Conservation (phyloP, 257 asterid species). For the Plectranthus barbatus region DNA sequence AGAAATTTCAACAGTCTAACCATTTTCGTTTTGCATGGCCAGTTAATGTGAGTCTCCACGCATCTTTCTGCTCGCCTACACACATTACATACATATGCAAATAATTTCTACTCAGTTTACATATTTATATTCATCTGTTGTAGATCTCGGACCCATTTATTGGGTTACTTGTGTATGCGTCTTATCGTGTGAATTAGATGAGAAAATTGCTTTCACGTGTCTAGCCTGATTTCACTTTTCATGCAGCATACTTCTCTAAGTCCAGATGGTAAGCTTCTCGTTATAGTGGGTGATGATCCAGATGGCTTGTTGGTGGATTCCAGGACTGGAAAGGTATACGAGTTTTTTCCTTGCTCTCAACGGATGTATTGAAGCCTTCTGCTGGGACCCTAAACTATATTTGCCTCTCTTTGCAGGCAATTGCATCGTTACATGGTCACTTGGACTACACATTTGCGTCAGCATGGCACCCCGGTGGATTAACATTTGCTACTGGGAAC, state of each 20-base stretch:
- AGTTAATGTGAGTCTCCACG: constrained; percentile 61
- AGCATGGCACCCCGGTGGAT: constrained; percentile 86
- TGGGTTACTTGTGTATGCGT: neutral
- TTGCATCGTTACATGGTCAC: constrained; percentile 62
- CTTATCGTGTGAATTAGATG: neutral
- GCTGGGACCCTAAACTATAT: neutral
- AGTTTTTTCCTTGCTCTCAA: constrained; percentile 1
- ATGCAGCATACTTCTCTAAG: constrained; percentile 84
- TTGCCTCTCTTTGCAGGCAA: constrained; percentile 29
- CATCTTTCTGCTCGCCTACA: neutral
- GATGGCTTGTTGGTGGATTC: constrained; percentile 72
- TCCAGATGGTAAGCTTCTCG: constrained; percentile 70
- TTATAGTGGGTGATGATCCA: constrained; percentile 81
- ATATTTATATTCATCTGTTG: neutral
- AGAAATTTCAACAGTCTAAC: constrained; percentile 62
- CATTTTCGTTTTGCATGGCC: constrained; percentile 83
- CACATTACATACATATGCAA: neutral
- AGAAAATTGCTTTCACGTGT: neutral
- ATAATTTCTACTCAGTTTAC: neutral
- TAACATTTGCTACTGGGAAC: constrained; percentile 87
- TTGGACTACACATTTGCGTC: constrained; percentile 87
- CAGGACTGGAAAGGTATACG: constrained; percentile 59
- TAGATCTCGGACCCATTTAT: too few relatives aligned
- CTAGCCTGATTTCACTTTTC: neutral
- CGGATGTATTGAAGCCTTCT: neutral